phyloP scores from a whole-genome alignment of 495 filamentous ascomycete genomes.

The Cudoniella acicularis region DNA sequence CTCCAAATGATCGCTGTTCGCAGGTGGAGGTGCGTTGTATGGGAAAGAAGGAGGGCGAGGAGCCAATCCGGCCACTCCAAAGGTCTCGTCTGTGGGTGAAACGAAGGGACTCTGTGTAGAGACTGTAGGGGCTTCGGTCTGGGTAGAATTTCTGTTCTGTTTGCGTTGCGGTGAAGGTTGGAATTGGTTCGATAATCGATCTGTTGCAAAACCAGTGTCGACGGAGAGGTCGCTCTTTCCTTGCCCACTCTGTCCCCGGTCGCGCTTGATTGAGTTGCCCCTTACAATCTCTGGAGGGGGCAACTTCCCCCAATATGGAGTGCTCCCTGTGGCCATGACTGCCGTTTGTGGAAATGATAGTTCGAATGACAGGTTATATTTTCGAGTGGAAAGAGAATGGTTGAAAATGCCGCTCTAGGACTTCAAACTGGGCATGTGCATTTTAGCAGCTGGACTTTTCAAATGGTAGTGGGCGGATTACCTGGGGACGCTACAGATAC shows the following conservation, averaged over 20 bases:
- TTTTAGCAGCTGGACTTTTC: background rate
- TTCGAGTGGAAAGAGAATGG: background rate
- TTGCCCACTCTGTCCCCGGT: constrained; percentile 35
- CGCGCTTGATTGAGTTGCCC: constrained; percentile 36
- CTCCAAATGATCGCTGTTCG: constrained; percentile 40
- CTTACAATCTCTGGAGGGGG: constrained; percentile 32
- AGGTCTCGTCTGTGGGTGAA: constrained; percentile 45
- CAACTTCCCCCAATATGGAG: constrained; percentile 39
- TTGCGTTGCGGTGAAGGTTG: constrained; percentile 35
- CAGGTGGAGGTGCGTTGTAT: constrained; percentile 29
- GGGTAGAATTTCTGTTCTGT: constrained; percentile 21
- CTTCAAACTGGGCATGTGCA: too few relatives aligned
- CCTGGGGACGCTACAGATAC: background rate
- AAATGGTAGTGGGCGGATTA: background rate
- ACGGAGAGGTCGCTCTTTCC: constrained; percentile 37
- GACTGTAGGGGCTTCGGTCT: constrained; percentile 37
- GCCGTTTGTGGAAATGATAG: background rate
- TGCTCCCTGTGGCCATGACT: constrained; percentile 16
- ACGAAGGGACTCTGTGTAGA: constrained; percentile 48
- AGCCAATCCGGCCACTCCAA: constrained; percentile 41
- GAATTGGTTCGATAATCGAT: constrained; percentile 29
- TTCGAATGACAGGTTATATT: background rate
- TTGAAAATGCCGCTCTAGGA: background rate
- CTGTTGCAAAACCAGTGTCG: constrained; percentile 28
- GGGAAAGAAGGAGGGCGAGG: constrained; percentile 47